A percentile compares a stretch with the other conserved stretches of the same genome.
phyloP scores from a whole-genome alignment of 257 asterid species.

The Solanum lycopersicoides region DNA sequence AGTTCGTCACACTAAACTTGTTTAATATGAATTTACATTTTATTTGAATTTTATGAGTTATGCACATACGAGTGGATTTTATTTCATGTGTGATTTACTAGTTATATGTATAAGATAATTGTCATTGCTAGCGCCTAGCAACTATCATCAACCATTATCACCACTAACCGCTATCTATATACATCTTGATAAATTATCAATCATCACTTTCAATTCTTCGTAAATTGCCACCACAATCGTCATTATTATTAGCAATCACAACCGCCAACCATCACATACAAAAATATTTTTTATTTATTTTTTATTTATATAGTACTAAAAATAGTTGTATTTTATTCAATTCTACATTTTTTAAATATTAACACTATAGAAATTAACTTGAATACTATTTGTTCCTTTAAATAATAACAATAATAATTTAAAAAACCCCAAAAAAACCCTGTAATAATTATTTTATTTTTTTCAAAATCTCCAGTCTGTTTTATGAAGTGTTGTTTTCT shows the following conservation, averaged over 20 bases:
- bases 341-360: neutral
- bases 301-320: neutral
- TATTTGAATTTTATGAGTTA: no score
- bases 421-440: neutral
- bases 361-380: neutral
- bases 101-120: neutral
- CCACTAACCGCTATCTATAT: neutral
- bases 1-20: neutral
- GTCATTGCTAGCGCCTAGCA: no score
- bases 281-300: no score
- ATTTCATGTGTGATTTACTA: neutral
- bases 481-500: neutral
- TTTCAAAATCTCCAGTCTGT: neutral
- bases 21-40: no score
- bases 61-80: no score
- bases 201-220: neutral
- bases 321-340: neutral
- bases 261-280: neutral
- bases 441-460: neutral
- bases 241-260: neutral
- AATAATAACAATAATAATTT: neutral
- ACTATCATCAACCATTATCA: no score
- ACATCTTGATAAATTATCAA: no score
- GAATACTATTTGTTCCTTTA: neutral
- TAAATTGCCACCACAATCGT: neutral